phyloP scores from a whole-genome alignment of 208 protist species.

The Kentomonas sorsogonicus region DNA sequence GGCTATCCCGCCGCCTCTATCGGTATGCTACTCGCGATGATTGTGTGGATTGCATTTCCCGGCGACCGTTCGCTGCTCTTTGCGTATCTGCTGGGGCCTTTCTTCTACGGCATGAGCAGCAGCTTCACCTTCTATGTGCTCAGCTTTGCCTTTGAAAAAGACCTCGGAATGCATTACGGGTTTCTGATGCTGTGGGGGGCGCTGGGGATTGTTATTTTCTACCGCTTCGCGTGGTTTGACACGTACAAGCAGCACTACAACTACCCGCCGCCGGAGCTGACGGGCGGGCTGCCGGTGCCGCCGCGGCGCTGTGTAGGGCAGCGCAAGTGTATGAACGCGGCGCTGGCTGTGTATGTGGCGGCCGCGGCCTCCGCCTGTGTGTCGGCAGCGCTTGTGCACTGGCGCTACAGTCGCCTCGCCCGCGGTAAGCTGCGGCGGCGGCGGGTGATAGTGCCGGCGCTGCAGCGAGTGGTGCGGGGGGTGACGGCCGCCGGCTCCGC shows the following conservation, averaged over 20 bases:
- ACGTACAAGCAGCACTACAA: conserved; percentile 33
- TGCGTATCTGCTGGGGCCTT: conserved; percentile 27
- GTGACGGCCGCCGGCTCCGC: too few species aligned
- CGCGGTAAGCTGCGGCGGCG: too few species aligned
- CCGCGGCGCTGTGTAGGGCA: conserved; percentile 23
- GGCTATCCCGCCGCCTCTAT: conserved; percentile 28
- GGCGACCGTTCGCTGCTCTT: conserved; percentile 24
- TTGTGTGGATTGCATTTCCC: conserved; percentile 49
- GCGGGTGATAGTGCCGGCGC: too few species aligned
- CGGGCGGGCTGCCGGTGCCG: conserved; percentile 10
- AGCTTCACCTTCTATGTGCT: conserved; percentile 45
- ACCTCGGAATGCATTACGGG: conserved; percentile 62
- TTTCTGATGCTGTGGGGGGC: conserved; percentile 38
- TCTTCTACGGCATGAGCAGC: conserved; percentile 44
- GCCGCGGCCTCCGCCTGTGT: neutral
- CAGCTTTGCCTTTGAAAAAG: conserved; percentile 39
- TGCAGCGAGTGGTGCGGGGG: too few species aligned
- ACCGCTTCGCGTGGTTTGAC: conserved; percentile 25
- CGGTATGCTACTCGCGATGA: conserved; percentile 21
- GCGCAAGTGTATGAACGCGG: conserved; percentile 37
- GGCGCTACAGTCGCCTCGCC: too few species aligned
- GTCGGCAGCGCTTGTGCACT: neutral
- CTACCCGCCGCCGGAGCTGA: conserved; percentile 13
- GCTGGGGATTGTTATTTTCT: conserved; percentile 39
- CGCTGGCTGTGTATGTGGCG: conserved; percentile 31